Base-by-base conservation (phyloP, 345 rosid species). In the Gossypium mustelinum region DNA sequence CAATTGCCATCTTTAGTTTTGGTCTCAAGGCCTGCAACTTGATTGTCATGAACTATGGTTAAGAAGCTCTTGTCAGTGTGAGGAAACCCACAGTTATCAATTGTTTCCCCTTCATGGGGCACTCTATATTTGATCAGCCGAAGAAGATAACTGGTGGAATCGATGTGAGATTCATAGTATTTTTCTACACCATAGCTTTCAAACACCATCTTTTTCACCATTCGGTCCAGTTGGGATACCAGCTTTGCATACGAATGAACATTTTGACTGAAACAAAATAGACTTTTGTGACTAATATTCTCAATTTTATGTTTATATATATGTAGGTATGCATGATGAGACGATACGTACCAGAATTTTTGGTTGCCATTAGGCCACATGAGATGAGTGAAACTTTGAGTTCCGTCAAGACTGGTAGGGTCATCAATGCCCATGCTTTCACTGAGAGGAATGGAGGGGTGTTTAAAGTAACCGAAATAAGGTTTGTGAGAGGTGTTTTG, bases 11-110 rank as follows among this genome's bases (percentile, higher is more conserved):
- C 85, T 73, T 81, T 82, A 2, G 84, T 80, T 68, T 82, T 68
- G 0, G 85, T 77, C 81, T 91, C 85, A 59, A 89, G 82, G 41
- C 91, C 97, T 67, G 80, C 80, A 3, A 86, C 87, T 41, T 83
- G 80, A 75, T 85, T 84, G 59, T 88, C 91, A 73, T 86, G 87
- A 78, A 89, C 87, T 43, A 91, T 79, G 18, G 87, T 79, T 17
- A 81, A 82, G 86, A 91, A 86, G 83, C 89, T 84, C 82, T 85
- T 87, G 80, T 91, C 97, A 4, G 89, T 85, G 56, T 89, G 91
- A n/a, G 68, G 66, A 70, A 78, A 74, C 0, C 50, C 72, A 44
- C 72, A 72, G 16, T 27, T 4, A 2, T 76, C 73, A 76, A 77
- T 70, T 69, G 80, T 87, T 12, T 86, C 80, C 60, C 80, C 61